Conservation (phyloP, 495 filamentous ascomycete species). For the Neurospora sp. region DNA sequence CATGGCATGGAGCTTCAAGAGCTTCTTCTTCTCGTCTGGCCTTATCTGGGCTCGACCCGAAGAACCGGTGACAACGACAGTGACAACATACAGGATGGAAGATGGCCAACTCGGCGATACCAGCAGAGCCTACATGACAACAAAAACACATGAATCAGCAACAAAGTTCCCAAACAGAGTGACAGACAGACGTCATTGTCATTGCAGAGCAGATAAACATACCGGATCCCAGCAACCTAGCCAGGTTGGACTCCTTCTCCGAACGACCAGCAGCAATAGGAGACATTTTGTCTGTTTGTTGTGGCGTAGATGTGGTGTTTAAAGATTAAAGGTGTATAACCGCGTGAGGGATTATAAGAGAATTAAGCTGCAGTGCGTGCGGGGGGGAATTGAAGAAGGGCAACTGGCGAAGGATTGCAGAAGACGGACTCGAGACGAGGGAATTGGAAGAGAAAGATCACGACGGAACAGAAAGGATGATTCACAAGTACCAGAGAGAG, state of each 20-base stretch:
- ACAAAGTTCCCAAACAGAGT: neutral
- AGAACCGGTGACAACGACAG: neutral
- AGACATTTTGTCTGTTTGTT: conserved; percentile 30
- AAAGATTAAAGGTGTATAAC: neutral
- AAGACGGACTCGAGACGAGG: neutral
- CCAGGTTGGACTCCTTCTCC: conserved; percentile 84
- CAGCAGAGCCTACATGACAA: conserved; percentile 60
- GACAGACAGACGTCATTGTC: neutral
- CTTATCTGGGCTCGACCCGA: neutral
- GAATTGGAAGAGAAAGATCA: neutral
- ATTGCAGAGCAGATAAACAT: conserved; percentile 17
- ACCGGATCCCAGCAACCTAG: conserved; percentile 88
- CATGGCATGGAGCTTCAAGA: neutral
- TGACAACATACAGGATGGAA: conserved; percentile 76
- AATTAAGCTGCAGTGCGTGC: neutral
- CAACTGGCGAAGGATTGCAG: neutral
- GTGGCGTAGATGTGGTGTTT: neutral
- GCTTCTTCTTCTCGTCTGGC: neutral
- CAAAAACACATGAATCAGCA: neutral
- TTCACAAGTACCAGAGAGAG: neutral
- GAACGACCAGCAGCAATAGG: conserved; percentile 38
- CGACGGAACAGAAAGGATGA: neutral
- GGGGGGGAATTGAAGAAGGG: neutral
- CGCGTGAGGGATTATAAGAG: neutral
- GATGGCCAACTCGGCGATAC: conserved; percentile 90